These are phyloP conservation scores for Nicotiana benthamiana DNA, from an alignment of 257 asterid species.

Conservation along the genomic window DNA sequence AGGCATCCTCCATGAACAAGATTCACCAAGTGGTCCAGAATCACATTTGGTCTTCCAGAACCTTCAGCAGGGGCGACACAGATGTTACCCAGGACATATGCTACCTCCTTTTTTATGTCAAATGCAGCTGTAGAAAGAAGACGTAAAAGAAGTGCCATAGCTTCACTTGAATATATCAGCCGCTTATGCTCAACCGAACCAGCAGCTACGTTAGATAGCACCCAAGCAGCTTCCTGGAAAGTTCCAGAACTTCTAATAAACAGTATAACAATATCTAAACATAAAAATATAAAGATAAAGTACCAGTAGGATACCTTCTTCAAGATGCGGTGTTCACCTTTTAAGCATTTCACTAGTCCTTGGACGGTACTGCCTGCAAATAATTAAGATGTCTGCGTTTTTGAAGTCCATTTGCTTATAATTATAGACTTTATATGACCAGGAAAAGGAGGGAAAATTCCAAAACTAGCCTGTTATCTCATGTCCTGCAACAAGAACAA, in stretches of 20 bases:
- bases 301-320: slow-evolving; percentile 47
- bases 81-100: slow-evolving; percentile 79
- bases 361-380: slow-evolving; percentile 25
- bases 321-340: slow-evolving; percentile 71
- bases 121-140: slow-evolving; percentile 71
- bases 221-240: slow-evolving; percentile 93
- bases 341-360: slow-evolving; percentile 70
- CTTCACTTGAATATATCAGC: slow-evolving; percentile 71
- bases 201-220: slow-evolving; percentile 77
- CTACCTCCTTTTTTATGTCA: slow-evolving; percentile 90
- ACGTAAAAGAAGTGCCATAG: slow-evolving; percentile 40
- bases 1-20: slow-evolving; percentile 77
- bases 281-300: neutral
- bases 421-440: neutral
- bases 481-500: slow-evolving; percentile 50
- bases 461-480: slow-evolving; percentile 61
- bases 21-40: slow-evolving; percentile 74
- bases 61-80: slow-evolving; percentile 73
- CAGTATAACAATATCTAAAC: neutral
- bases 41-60: slow-evolving; percentile 57
- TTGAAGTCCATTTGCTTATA: neutral
- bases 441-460: neutral
- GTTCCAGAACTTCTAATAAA: neutral
- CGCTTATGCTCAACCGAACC: slow-evolving; percentile 77
- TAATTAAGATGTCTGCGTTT: neutral